Evolutionary conservation across 768 basidiomycete genomes (phyloP), one percentile per base, ranked within the genome.

Genomic region (Daedalea quercina): DNA sequence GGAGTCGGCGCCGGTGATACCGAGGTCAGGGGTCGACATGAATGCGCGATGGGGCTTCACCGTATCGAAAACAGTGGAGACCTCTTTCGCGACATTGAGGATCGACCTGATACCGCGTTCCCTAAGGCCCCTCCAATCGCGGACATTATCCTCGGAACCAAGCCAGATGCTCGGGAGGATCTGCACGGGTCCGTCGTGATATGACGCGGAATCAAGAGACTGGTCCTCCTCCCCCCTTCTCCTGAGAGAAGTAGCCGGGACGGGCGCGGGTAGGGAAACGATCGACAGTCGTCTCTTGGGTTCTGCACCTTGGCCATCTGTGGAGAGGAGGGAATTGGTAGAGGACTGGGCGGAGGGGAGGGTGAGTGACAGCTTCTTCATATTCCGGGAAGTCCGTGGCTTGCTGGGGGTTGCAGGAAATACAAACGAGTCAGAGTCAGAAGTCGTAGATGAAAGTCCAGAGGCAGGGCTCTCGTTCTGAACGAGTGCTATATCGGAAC

Each of bases 1-100:
- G 11, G 70, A 45, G 25, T 70, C 64, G 8, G 55, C 63, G 11
- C 70, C 49, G 28, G 70, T 67, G 13, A 58, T 53, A 51, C 73
- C 69, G 56, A 88, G 75, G 58, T 87, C 79, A 25, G 86, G 87
- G 3, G 85, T 80, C n/a, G 86, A 89, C 3, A 77, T 73, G 47
- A 81, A 80, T 13, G 80, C 70, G 17, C 86, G 82, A 23, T 81
- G 68, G 40, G 80, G 73, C 45, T 77, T 77, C 26, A 67, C 59
- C 24, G 73, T 57, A 61, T 87, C 84, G 61, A 89, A 81, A 47
- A 84, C 81, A n/a, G 81, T 80, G 42, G 75, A 66, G 57, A 96
- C 89, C 67, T 96, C 93, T 72, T 94, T 93, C 44, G 93, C 93
- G 31, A 95, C 94, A 66, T 95, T 94, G 68, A 95, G 79, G 20